Base-by-base conservation (phyloP, 768 basidiomycete species). In the Mycena belliarum region DNA sequence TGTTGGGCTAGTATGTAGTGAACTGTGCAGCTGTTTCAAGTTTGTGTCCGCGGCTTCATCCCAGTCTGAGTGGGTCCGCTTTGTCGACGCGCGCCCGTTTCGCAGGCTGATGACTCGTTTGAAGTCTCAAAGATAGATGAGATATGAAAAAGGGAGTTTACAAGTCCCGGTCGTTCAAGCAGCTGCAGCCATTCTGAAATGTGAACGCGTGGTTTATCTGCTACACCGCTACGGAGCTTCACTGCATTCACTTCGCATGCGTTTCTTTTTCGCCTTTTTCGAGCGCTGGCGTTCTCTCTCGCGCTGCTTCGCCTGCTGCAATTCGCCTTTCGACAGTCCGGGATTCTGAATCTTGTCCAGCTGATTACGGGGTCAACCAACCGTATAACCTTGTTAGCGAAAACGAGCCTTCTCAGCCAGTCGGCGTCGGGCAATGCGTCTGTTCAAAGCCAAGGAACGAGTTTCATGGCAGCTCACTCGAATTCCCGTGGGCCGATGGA, bases 391-490 rank as follows among this genome's bases (percentile, higher is more conserved):
- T 59, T 57, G 48, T 48, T 49, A 68, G 70, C 57, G 63, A 59
- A 61, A 60, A 82, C 82, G 77, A 72, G 78, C 91, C 85, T 91
- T 93, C 72, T 93, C 87, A 38, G 87, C 66, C 51, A 98, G 68
- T 61, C 84, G 75, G 61, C 81, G 83, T 59, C 94, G 79, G 16
- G 95, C 95, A 25, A 88, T 69, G 68, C 83, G 84, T 63, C 95
- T 77, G 67, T 98, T 98, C 63, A 86, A 80, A 28, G 83, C 75
- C 44, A 95, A 73, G 3, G 93, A 95, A 43, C 95, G 87, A 7
- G 94, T 95, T 66, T 92, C 86, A 71, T 98, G 95, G 68, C 92
- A 94, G 4, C 84, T 76, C 15, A 96, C 89, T 37, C 95, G 86
- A 49, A 95, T 79, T 6, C 93, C 91, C 20, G 91, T 93, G 2